These are phyloP conservation scores for Rhizopus sp. DNA, from an alignment of 371 early-diverging fungal genomes.

Conservation along the genomic window DNA sequence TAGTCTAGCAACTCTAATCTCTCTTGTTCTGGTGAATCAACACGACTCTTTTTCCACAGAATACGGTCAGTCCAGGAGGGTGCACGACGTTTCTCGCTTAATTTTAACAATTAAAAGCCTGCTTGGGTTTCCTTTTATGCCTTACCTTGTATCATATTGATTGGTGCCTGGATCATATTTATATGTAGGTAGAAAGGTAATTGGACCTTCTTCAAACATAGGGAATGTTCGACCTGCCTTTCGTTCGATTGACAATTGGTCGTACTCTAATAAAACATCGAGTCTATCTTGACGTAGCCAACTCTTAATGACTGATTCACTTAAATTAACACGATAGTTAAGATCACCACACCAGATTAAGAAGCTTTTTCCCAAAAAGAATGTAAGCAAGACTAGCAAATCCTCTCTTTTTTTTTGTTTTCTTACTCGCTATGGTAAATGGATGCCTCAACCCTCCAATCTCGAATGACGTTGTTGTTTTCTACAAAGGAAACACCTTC, in stretches of 20 bases:
- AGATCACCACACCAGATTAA: constrained; percentile 94
- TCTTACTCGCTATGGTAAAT: constrained; percentile 75
- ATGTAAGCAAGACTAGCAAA: background rate
- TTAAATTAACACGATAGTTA: constrained; percentile 85
- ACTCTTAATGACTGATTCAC: constrained; percentile 57
- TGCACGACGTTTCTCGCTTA: constrained; percentile 78
- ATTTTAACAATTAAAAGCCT: background rate
- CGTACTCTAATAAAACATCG: constrained; percentile 60
- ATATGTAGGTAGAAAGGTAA: constrained; percentile 91
- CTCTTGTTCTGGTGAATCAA: background rate
- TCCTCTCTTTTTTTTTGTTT: background rate
- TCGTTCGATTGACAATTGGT: constrained; percentile 60
- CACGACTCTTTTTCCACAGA: constrained; percentile 71
- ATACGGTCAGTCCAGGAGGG: constrained; percentile 96
- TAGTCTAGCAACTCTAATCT: constrained; percentile 56
- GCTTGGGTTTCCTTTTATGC: background rate
- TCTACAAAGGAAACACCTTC: constrained; percentile 47
- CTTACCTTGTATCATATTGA: constrained; percentile 81
- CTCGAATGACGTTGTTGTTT: constrained; percentile 23
- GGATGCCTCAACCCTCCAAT: constrained; percentile 49
- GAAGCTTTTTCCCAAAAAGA: constrained; percentile 48
- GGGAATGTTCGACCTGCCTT: constrained; percentile 65
- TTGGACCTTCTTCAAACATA: constrained; percentile 79
- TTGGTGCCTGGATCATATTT: constrained; percentile 87
- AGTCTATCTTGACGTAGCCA: constrained; percentile 56